Conservation (phyloP, 75 land plant species). For the Selaginella tamariscina region DNA sequence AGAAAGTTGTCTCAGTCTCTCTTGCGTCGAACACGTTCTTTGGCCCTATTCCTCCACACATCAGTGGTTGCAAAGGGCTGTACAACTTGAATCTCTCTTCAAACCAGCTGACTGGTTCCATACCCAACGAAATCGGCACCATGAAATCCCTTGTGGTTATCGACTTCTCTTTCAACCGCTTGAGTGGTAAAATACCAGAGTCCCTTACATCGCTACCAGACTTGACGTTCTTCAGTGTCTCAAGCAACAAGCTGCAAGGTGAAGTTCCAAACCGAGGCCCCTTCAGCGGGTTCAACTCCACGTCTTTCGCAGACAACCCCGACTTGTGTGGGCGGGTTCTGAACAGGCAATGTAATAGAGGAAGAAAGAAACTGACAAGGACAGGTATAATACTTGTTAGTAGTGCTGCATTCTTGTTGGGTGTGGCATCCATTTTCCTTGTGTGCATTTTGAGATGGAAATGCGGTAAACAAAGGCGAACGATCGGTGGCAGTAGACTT, state of each 20-base stretch:
- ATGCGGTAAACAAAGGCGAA: no score
- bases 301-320: neutral
- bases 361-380: neutral
- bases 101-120: neutral
- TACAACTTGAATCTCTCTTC: neutral
- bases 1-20: neutral
- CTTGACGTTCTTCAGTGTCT: neutral
- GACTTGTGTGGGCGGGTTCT: neutral
- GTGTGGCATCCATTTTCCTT: neutral
- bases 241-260: neutral
- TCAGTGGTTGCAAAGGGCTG: neutral
- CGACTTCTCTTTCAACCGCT: neutral
- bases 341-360: neutral
- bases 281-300: neutral
- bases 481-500: neutral
- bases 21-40: neutral
- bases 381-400: neutral
- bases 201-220: neutral
- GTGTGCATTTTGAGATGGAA: neutral
- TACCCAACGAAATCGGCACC: neutral
- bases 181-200: neutral
- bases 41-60: neutral
- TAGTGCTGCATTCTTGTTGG: neutral
- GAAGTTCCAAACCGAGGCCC: neutral
- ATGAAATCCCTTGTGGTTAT: neutral